Evolutionary conservation across 345 rosid genomes (phyloP), one percentile per base, ranked within the genome.

Genomic region (Theobroma cacao): DNA sequence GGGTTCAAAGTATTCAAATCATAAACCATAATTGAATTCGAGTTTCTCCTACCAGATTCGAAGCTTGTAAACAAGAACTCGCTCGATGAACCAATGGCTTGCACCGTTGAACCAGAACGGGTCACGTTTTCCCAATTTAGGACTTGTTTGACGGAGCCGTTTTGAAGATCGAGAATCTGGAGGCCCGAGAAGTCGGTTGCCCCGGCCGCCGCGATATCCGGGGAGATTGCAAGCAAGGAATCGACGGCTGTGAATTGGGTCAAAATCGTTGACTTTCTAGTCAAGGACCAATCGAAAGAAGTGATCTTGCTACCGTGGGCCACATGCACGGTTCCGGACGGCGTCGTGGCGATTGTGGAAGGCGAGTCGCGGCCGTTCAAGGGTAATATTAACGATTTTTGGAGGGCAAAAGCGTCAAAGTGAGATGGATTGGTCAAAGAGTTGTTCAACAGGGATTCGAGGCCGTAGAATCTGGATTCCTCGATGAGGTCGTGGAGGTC

Each of bases 251-350:
- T 70, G 91, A 96, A 96, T 10, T 86, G 90, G 13, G 97, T 92
- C 65, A 94, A 43, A 48, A 93, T 82, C 34, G 99, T 94, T 2
- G 93, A 85, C 79, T 91, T 96, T 70, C 84, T 88, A 34, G 81
- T 72, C 76, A 92, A 33, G 11, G 97, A 90, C 98, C 98, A 94
- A 75, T 92, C 99, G n/a, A 91, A 96, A 3, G 97, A 88, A 0
- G 98, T 91, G 80, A 94, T 94, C 79, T 93, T 91, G 89, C 97
- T 90, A 0, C 99, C 99, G 80, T 94, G 97, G 5, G 95, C 85
- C 5, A 92, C 99, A 65, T 88, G 97, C 55, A 94, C 76, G 5
- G 94, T 84, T 56, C 98, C 97, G 5, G 55, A 80, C 34, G 86
- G 84, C 45, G 94, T 81, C 7, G 99, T 78, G 11, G 92, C 75